phyloP scores from a whole-genome alignment of 148 eudicot genomes.

The Arbutus unedo region DNA sequence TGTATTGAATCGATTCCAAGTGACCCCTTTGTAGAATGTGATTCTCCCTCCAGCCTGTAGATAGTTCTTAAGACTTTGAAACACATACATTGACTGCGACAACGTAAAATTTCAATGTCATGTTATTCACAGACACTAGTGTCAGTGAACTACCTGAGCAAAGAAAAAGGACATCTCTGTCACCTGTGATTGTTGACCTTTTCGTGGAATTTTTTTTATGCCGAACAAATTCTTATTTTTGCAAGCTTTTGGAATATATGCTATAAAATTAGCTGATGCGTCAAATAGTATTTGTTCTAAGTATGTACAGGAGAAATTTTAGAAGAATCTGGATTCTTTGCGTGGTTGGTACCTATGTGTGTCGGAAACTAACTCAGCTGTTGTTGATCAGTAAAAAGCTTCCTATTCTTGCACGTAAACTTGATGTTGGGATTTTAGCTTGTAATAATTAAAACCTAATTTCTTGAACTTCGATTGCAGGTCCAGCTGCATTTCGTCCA shows the following conservation, averaged over 20 bases:
- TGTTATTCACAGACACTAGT: background rate
- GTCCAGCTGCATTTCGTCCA: conserved; percentile 99
- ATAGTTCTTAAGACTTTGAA: background rate
- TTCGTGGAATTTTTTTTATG: background rate
- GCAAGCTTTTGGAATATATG: background rate
- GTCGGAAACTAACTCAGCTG: background rate
- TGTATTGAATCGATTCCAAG: background rate
- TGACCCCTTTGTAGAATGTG: background rate
- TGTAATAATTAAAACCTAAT: conserved; percentile 14
- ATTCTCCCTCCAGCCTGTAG: background rate
- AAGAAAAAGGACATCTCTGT: too few species aligned
- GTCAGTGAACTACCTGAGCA: too few species aligned
- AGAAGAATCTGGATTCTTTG: background rate
- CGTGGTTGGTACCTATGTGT: background rate
- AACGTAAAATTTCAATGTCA: background rate
- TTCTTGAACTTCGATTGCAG: conserved; percentile 33
- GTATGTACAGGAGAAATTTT: background rate
- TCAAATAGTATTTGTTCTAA: background rate
- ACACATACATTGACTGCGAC: background rate
- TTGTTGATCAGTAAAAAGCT: background rate
- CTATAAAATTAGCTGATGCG: background rate
- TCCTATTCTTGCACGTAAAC: background rate
- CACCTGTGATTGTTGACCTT: background rate
- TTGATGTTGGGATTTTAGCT: background rate
- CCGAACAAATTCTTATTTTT: background rate